These are phyloP conservation scores for Lactarius indigo DNA, from an alignment of 768 basidiomycete species.

Conservation along the genomic window DNA sequence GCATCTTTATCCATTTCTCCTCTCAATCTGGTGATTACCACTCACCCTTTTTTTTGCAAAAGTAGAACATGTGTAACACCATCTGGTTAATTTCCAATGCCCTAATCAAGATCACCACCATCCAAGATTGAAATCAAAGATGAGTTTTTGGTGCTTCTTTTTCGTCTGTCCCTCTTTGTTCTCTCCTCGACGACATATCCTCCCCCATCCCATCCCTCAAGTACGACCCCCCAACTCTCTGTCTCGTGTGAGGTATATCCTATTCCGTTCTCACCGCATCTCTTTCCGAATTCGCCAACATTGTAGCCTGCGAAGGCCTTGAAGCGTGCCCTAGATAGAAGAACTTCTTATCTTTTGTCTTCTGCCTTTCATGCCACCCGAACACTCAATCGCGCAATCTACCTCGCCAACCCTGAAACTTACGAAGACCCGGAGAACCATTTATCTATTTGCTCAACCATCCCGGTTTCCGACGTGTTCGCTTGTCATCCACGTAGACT, in stretches of 20 bases:
- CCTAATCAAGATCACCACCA: conserved; percentile 5
- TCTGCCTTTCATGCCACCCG: background rate
- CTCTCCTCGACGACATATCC: background rate
- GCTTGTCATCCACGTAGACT: background rate
- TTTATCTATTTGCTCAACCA: background rate
- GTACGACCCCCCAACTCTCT: background rate
- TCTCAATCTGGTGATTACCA: background rate
- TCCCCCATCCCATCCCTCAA: background rate
- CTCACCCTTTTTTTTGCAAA: conserved; percentile 2
- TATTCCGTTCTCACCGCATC: background rate
- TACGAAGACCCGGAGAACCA: background rate
- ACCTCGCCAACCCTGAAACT: conserved; percentile 1
- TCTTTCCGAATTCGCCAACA: background rate
- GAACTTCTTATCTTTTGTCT: conserved; percentile 4
- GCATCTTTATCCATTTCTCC: conserved; percentile 5
- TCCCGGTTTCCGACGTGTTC: background rate
- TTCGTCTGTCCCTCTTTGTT: background rate
- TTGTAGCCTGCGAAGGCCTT: background rate
- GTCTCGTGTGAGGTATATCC: background rate
- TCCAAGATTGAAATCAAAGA: conserved; percentile 3
- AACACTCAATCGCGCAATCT: conserved; percentile 6
- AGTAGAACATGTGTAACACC: conserved; percentile 3
- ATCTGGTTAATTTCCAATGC: conserved; percentile 6
- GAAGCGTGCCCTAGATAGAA: conserved; percentile 5
- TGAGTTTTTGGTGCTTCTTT: background rate